Evolutionary conservation across 257 asterid species (phyloP), one percentile per base, ranked within the genome.

Genomic region (Ilex aquifolium): DNA sequence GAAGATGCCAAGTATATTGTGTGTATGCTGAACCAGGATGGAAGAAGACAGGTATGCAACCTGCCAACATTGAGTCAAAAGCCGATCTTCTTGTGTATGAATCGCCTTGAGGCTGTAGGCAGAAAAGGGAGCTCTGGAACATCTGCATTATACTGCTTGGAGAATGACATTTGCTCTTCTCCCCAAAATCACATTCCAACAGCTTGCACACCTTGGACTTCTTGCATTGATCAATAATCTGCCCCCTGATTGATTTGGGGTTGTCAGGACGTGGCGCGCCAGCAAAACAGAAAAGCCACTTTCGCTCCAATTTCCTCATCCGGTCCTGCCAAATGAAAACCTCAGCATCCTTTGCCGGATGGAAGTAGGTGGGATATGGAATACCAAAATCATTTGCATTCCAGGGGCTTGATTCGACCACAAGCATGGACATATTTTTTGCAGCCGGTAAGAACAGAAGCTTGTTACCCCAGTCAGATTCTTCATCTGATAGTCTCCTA

Each of bases 331-430:
- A 90, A 32, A 8, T 12, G 21, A 71, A 72, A 72, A 90, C 82
- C 1, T 87, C 90, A 2, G 76, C 79, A 71, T 90, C 96, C 61
- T 49, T 74, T 15, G 84, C 83, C 0, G 97, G 97, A 63, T 90
- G 97, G 65, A 90, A 90, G 61, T 90, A 90, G 11, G 95, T 90
- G 0, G 97, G 97, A 59, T 90, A 90, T 0, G 97, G 97, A 54
- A 90, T 87, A 10, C 88, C 96, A 64, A 55, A 85, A 74, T 90
- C 97, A 68, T 90, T 87, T 6, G 74, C 77, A 63, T 80, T 74
- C 97, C 97, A 90, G 0, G 97, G 96, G 62, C 96, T 87, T 17
- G 97, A 84, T 63, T 90, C 97, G 65, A 90, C 93, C 42, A 90
- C 92, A 32, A 90, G 97, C 85, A 78, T 82, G 13, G 95, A 83